Percentiles rank a stretch among this genome's conserved stretches.
These are phyloP conservation scores for Lyophyllum atratum DNA, from an alignment of 768 basidiomycete genomes.

Conservation along the genomic window DNA sequence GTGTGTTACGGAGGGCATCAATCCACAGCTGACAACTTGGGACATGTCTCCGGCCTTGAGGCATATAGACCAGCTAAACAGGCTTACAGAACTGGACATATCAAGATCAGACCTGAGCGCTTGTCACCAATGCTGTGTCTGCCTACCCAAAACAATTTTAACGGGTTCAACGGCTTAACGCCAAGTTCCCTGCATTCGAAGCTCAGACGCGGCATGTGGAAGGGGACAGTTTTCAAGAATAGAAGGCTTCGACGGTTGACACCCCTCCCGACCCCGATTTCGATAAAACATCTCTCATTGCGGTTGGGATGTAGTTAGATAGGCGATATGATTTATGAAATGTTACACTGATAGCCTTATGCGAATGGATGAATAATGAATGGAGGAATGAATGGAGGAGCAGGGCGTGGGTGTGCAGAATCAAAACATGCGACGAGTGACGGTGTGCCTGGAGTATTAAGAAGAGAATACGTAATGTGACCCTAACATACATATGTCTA, in stretches of 20 bases:
- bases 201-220: background rate
- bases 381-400: background rate
- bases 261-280: background rate
- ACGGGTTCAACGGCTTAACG: background rate
- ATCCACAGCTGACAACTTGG: background rate
- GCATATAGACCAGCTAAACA: background rate
- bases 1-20: background rate
- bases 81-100: background rate
- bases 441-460: background rate
- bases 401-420: background rate
- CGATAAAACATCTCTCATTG: background rate
- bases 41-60: slow-evolving; percentile 3
- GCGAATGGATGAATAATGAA: background rate
- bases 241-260: background rate
- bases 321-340: slow-evolving; percentile 3
- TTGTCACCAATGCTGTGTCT: background rate
- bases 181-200: background rate
- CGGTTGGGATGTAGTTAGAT: slow-evolving; percentile 1
- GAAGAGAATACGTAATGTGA: background rate
- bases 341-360: background rate
- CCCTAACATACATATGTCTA: background rate
- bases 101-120: slow-evolving; percentile 1
- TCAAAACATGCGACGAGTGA: background rate
- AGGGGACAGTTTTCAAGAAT: background rate
- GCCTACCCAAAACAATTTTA: background rate